phyloP scores from a whole-genome alignment of 2,329 filamentous ascomycete genomes.

The Fusarium sp. region DNA sequence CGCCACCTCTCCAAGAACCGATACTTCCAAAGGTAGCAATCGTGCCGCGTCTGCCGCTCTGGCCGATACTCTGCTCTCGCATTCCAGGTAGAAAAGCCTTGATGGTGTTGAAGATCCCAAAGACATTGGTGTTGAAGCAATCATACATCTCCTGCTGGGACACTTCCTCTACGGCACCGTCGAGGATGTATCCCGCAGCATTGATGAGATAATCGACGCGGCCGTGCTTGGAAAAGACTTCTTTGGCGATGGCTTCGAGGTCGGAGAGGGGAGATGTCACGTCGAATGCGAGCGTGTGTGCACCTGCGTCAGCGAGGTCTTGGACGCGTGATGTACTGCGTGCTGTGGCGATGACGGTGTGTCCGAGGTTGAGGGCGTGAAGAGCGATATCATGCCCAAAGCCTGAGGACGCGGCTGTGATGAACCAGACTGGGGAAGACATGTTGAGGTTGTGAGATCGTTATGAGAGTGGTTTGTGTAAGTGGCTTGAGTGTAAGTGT shows the following conservation, averaged over 20 bases:
- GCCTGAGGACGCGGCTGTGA: conserved; percentile 60
- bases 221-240: conserved; percentile 45
- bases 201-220: conserved; percentile 59
- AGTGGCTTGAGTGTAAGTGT: not conserved
- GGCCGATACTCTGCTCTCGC: conserved; percentile 46
- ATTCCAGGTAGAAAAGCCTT: conserved; percentile 58
- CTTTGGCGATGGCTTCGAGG: conserved; percentile 48
- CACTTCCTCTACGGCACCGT: conserved; percentile 52
- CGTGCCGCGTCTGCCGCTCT: conserved; percentile 33
- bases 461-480: not conserved
- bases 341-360: conserved; percentile 60
- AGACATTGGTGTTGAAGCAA: conserved; percentile 62
- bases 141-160: conserved; percentile 48
- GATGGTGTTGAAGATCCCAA: conserved; percentile 58
- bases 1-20: conserved; percentile 52
- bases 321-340: conserved; percentile 51
- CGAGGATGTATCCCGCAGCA: conserved; percentile 55
- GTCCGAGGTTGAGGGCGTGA: conserved; percentile 54
- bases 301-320: conserved; percentile 54
- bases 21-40: conserved; percentile 58
- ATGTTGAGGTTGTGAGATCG: not conserved
- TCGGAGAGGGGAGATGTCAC: conserved; percentile 51
- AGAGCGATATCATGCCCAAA: conserved; percentile 57
- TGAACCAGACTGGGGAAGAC: conserved; percentile 57
- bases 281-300: conserved; percentile 55